Conservation (phyloP, 1,284 basidiomycete genomes). For the Volvariella volvacea region DNA sequence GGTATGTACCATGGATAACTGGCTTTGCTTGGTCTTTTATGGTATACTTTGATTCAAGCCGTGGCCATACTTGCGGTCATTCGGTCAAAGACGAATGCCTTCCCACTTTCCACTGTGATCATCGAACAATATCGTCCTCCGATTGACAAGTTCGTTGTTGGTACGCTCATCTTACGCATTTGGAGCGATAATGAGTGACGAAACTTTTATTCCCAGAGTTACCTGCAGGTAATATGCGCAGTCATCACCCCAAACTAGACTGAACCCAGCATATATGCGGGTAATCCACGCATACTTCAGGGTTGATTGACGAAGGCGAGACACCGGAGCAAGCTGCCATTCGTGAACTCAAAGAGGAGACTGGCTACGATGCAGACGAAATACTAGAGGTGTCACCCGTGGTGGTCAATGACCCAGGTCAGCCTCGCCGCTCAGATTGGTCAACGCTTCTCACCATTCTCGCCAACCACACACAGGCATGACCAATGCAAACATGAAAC, state of each 20-base stretch:
- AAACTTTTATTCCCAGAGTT: conserved; percentile 49
- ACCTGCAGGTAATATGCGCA: conserved; percentile 54
- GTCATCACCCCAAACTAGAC: conserved; percentile 2
- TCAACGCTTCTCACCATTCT: conserved; percentile 63
- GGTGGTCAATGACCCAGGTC: conserved; percentile 73
- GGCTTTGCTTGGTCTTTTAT: background rate
- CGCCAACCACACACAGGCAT: conserved; percentile 78
- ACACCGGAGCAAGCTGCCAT: conserved; percentile 72
- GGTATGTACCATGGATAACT: conserved; percentile 37
- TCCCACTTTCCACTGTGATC: conserved; percentile 69
- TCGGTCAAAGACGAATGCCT: conserved; percentile 61
- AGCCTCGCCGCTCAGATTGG: conserved; percentile 14
- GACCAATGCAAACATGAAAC: conserved; percentile 80
- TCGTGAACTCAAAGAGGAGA: conserved; percentile 88
- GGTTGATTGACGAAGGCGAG: conserved; percentile 79
- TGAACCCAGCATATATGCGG: background rate
- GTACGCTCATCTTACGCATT: conserved; percentile 24
- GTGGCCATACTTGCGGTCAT: conserved; percentile 82
- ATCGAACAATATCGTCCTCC: conserved; percentile 88
- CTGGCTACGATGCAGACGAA: conserved; percentile 68
- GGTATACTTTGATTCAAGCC: too few relatives aligned
- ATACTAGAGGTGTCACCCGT: conserved; percentile 65
- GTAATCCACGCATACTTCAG: conserved; percentile 23
- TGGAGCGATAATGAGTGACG: conserved; percentile 4
- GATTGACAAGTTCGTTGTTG: conserved; percentile 66